phyloP scores from a whole-genome alignment of 495 filamentous ascomycete genomes.

The Apiosordaria backusii region DNA sequence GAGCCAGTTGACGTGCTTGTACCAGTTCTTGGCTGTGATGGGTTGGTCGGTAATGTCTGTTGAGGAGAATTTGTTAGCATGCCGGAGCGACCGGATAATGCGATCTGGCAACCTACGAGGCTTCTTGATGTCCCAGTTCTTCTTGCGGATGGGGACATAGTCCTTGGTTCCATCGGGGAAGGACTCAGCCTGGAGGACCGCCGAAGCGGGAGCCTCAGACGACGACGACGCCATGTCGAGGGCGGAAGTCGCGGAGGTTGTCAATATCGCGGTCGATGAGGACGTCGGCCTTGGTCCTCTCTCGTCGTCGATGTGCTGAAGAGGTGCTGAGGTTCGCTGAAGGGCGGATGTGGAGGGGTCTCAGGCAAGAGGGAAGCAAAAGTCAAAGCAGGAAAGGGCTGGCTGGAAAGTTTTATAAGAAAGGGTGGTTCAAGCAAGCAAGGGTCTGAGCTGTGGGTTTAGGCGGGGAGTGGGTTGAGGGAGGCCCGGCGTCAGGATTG shows the following conservation, averaged over 20 bases:
- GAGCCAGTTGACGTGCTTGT: conserved; percentile 92
- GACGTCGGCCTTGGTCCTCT: conserved; percentile 9
- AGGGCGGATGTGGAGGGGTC: conserved; percentile 3
- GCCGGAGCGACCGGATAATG: neutral
- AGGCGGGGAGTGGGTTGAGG: conserved; percentile 22
- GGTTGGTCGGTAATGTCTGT: conserved; percentile 55
- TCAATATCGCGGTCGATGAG: conserved; percentile 9
- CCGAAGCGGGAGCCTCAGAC: conserved; percentile 11
- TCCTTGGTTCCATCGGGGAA: conserved; percentile 50
- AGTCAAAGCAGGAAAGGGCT: conserved; percentile 12
- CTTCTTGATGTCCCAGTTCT: conserved; percentile 49
- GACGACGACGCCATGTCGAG: conserved; percentile 46
- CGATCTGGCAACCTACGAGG: conserved; percentile 24
- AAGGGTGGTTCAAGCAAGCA: conserved; percentile 2
- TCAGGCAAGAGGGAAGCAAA: conserved; percentile 7
- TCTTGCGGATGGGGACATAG: conserved; percentile 42
- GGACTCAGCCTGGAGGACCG: conserved; percentile 34
- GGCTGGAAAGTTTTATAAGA: conserved; percentile 28
- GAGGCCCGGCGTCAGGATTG: conserved; percentile 1
- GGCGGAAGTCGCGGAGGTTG: conserved; percentile 2
- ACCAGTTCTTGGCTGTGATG: conserved; percentile 82
- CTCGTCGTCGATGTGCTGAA: conserved; percentile 10
- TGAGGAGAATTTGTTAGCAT: conserved; percentile 9
- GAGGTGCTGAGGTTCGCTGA: conserved; percentile 4
- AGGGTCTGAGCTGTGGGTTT: conserved; percentile 20